Evolutionary conservation across 768 basidiomycete genomes (phyloP).

Genomic region (Strobilomyces confusus): DNA sequence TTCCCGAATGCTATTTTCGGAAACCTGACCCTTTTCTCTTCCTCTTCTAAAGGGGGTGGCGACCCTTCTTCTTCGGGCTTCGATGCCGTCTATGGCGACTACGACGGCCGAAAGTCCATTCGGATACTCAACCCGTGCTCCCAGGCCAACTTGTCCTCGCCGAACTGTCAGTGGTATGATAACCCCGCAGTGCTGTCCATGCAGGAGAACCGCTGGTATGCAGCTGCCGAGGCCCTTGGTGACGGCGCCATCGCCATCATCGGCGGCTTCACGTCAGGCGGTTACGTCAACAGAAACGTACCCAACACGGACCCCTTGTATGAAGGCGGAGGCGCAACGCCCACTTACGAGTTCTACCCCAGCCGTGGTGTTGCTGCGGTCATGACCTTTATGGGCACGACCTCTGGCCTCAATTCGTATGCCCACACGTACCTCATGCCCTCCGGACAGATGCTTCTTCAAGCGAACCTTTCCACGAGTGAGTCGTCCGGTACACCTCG

Average conservation of each 20-base stretch:
- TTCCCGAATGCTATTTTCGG: conserved; percentile 3
- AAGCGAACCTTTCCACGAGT: conserved; percentile 75
- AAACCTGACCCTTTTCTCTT: conserved; percentile 34
- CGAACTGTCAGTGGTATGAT: conserved; percentile 68
- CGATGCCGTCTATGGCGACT: conserved; percentile 69
- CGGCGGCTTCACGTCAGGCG: conserved; percentile 72
- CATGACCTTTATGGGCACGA: conserved; percentile 63
- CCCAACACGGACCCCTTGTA: conserved; percentile 60
- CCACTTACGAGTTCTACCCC: conserved; percentile 81
- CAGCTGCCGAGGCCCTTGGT: conserved; percentile 61
- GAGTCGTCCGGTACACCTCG: conserved; percentile 24
- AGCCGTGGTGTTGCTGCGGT: conserved; percentile 44
- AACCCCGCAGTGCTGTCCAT: conserved; percentile 57
- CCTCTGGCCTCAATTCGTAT: conserved; percentile 75
- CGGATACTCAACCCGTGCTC: conserved; percentile 76
- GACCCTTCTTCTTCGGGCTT: conserved; percentile 27
- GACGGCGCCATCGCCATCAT: conserved; percentile 78
- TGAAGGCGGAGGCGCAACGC: conserved; percentile 65
- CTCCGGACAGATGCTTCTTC: conserved; percentile 72
- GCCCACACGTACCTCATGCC: conserved; percentile 69
- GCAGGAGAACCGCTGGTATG: conserved; percentile 71
- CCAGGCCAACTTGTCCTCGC: conserved; percentile 38
- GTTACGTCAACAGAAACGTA: conserved; percentile 70
- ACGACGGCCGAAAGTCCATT: conserved; percentile 75
- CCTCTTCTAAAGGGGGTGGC: conserved; percentile 31